Evolutionary conservation across 352 stramenopile genomes (phyloP).

Genomic region (Phytophthora sojae): DNA sequence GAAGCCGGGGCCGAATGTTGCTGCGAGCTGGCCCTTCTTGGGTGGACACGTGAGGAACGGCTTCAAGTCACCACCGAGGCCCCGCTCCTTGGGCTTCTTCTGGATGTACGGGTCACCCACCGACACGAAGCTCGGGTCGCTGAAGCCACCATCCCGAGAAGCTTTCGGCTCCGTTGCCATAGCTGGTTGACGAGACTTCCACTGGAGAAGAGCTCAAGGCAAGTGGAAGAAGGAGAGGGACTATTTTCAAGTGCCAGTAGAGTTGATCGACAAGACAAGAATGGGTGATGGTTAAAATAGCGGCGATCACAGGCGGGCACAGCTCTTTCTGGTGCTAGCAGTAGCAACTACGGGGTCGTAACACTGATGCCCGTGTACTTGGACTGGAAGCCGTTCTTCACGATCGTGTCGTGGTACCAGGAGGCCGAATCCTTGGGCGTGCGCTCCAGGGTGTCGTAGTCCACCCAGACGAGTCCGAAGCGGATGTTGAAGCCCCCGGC

Average conservation of each 20-base stretch:
- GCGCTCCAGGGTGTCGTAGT: conserved; percentile 69
- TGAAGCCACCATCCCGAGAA: conserved; percentile 80
- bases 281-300: conserved; percentile 26
- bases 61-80: conserved; percentile 64
- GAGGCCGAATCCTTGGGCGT: conserved; percentile 65
- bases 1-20: conserved; percentile 69
- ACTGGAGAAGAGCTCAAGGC: not conserved
- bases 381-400: conserved; percentile 50
- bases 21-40: conserved; percentile 66
- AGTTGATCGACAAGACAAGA: conserved; percentile 14
- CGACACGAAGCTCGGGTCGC: conserved; percentile 69
- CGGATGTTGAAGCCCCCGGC: conserved; percentile 65
- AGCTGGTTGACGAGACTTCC: not conserved
- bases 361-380: conserved; percentile 13
- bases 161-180: conserved; percentile 45
- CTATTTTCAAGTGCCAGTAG: conserved; percentile 27
- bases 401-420: conserved; percentile 61
- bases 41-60: conserved; percentile 77
- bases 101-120: conserved; percentile 70
- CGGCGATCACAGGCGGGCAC: not conserved
- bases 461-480: conserved; percentile 64
- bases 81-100: conserved; percentile 57
- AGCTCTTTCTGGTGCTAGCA: not conserved
- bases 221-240: not conserved
- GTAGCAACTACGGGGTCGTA: conserved; percentile 11